A percentile compares a stretch with the other conserved stretches of the same genome.
Conservation (phyloP, 176 grass and related monocot species). For the Eragrostis nindensis region DNA sequence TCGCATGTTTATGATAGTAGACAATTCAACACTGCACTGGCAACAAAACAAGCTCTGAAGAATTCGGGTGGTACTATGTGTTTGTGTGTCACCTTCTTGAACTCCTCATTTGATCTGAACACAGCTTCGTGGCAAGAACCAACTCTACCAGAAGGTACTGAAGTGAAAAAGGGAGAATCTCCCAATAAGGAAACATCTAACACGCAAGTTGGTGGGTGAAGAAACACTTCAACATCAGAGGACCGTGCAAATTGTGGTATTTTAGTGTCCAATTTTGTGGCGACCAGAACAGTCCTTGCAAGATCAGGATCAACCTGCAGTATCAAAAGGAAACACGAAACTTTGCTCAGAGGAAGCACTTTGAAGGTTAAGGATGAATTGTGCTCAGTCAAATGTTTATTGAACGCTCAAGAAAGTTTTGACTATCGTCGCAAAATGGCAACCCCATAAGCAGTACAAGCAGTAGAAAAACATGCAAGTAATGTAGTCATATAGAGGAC, state of each 20-base stretch:
- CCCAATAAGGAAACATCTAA: constrained; percentile 86
- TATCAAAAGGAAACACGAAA: constrained; percentile 10
- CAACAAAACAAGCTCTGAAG: constrained; percentile 10
- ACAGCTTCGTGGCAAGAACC: constrained; percentile 79
- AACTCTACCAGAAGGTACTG: constrained; percentile 95
- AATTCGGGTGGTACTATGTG: background rate
- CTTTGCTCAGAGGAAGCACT: constrained; percentile 5
- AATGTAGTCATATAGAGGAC: background rate
- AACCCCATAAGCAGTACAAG: background rate
- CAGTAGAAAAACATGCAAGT: constrained; percentile 13
- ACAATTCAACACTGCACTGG: constrained; percentile 23
- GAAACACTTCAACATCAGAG: constrained; percentile 98
- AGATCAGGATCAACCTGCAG: constrained; percentile 92
- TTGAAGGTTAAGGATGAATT: constrained; percentile 6
- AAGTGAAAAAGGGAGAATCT: constrained; percentile 92
- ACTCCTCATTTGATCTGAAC: constrained; percentile 90
- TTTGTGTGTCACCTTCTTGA: constrained; percentile 80
- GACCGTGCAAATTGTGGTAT: constrained; percentile 86
- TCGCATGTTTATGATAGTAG: constrained; percentile 7
- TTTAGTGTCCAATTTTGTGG: constrained; percentile 96
- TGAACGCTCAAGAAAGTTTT: background rate
- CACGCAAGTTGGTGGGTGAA: constrained; percentile 70
- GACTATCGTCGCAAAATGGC: constrained; percentile 9
- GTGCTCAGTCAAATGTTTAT: background rate
- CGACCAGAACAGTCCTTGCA: constrained; percentile 87